A percentile compares a stretch with the other conserved stretches of the same genome.
Evolutionary conservation across 768 basidiomycete genomes (phyloP).

Genomic region (Trametes punicea): DNA sequence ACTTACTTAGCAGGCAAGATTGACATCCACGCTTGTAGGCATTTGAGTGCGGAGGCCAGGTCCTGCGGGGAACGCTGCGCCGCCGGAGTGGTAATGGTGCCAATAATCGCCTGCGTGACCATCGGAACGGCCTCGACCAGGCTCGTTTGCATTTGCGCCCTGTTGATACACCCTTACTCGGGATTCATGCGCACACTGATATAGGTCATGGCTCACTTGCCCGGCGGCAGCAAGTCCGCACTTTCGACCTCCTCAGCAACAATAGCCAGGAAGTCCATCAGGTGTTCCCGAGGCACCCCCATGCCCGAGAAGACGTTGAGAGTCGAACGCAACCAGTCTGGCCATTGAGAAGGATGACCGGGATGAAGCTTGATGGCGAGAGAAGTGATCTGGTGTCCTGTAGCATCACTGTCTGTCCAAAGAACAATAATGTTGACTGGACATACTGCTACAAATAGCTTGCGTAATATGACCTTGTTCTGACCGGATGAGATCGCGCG

Average conservation of each 20-base stretch:
- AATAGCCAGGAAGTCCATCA: conserved; percentile 78
- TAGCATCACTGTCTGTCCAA: background rate
- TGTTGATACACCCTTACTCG: conserved; percentile 28
- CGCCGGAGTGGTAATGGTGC: conserved; percentile 45
- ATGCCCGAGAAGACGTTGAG: conserved; percentile 58
- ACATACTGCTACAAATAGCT: conserved; percentile 84
- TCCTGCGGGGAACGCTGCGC: conserved; percentile 39
- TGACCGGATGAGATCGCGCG: conserved; percentile 57
- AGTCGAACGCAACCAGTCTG: conserved; percentile 70
- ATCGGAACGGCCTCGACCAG: conserved; percentile 66
- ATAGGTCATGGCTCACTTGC: conserved; percentile 52
- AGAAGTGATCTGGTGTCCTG: conserved; percentile 49
- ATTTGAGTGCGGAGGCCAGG: conserved; percentile 68
- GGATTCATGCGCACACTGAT: conserved; percentile 1
- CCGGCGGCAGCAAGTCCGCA: conserved; percentile 69
- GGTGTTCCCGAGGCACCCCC: conserved; percentile 54
- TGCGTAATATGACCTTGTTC: conserved; percentile 74
- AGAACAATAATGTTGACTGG: background rate
- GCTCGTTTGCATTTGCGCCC: conserved; percentile 60
- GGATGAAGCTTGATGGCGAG: conserved; percentile 71
- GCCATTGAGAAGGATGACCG: conserved; percentile 58
- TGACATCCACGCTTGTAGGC: conserved; percentile 81
- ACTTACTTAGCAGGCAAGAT: conserved; percentile 65
- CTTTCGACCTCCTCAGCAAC: conserved; percentile 78
- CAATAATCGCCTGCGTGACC: conserved; percentile 64